phyloP scores from a whole-genome alignment of 2,329 filamentous ascomycete genomes.

The Arthrobotrys musiformis region DNA sequence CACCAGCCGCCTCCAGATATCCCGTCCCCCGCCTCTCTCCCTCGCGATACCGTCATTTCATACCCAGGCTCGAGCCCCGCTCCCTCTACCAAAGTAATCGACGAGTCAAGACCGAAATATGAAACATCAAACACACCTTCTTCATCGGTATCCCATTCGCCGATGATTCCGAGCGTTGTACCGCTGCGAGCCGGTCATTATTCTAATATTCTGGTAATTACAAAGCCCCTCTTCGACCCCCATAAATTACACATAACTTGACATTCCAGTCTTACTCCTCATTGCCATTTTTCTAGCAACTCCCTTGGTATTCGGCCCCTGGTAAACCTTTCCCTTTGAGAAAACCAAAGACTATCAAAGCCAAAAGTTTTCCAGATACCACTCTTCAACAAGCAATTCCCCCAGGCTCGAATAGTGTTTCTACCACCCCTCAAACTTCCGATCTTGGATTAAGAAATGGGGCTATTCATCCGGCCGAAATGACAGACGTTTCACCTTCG shows the following conservation, averaged over 20 bases:
- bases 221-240: background rate
- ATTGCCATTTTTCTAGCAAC: constrained; percentile 56
- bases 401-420: constrained; percentile 56
- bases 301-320: constrained; percentile 67
- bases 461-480: background rate
- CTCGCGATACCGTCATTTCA: constrained; percentile 18
- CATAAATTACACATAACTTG: background rate
- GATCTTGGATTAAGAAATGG: background rate
- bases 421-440: background rate
- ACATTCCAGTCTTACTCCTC: constrained; percentile 2
- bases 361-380: background rate
- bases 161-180: constrained; percentile 17
- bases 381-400: constrained; percentile 59
- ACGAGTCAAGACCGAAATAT: constrained; percentile 32
- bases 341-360: constrained; percentile 59
- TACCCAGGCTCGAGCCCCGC: constrained; percentile 39
- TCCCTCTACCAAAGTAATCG: constrained; percentile 24
- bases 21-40: constrained; percentile 46
- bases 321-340: constrained; percentile 65
- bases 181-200: background rate
- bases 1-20: constrained; percentile 34
- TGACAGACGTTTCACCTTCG: constrained; percentile 35
- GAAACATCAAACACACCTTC: constrained; percentile 41
- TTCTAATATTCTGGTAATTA: constrained; percentile 31
- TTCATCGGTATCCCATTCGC: constrained; percentile 32